These are phyloP conservation scores for Wickerhamomyces chambardii DNA, from an alignment of 805 yeast genomes.

Conservation along the genomic window DNA sequence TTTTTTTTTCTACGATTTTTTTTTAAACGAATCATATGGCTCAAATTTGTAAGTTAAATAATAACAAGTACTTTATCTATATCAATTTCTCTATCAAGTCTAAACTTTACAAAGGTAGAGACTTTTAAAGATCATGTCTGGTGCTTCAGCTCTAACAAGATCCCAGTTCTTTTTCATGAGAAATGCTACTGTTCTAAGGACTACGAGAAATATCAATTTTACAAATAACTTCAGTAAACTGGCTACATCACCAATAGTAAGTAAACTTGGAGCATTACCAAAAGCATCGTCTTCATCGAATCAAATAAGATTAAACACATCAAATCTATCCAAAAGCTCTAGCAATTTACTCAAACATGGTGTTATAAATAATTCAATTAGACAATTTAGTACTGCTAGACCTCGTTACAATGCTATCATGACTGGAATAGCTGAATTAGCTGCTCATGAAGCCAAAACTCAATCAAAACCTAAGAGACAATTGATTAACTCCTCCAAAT, in stretches of 20 bases:
- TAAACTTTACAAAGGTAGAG: too few relatives aligned
- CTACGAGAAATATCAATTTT: conserved; percentile 5
- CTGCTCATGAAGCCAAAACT: neutral
- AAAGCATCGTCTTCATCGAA: conserved; percentile 3
- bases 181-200: conserved; percentile 37
- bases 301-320: too few relatives aligned
- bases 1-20: too few relatives aligned
- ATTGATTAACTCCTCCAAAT: conserved; percentile 36
- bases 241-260: neutral
- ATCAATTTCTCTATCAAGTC: too few relatives aligned
- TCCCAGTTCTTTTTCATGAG: conserved; percentile 51
- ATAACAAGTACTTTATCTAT: too few relatives aligned
- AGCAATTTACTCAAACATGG: neutral
- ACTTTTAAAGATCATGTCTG: conserved; percentile 5
- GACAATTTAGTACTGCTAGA: conserved; percentile 4
- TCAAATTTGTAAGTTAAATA: neutral
- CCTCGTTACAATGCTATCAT: neutral
- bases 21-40: neutral
- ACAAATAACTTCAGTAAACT: neutral
- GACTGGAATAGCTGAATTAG: conserved; percentile 1
- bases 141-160: conserved; percentile 27
- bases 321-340: neutral
- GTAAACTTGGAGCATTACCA: conserved; percentile 10
- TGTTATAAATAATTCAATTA: conserved; percentile 4
- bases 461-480: conserved; percentile 19